Percentiles rank a stretch among this genome's conserved stretches.
These are phyloP conservation scores for Colletotrichum euphorbiae DNA, from an alignment of 2,329 filamentous ascomycete species.

Conservation along the genomic window DNA sequence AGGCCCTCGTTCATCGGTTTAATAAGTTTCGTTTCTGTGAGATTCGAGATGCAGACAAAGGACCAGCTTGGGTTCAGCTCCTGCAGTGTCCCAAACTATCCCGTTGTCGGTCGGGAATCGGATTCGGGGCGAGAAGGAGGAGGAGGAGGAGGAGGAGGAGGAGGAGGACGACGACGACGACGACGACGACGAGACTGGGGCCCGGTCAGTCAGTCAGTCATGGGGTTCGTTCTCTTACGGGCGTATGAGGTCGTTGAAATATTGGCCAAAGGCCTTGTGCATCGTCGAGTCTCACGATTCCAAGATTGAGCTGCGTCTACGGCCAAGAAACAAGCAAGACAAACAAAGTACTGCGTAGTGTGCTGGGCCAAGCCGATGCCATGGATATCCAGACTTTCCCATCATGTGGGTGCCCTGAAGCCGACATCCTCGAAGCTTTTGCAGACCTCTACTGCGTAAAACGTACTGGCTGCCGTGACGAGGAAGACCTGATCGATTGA, in stretches of 20 bases:
- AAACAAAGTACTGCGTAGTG: not conserved
- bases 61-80: constrained; percentile 21
- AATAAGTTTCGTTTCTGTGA: not conserved
- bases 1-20: not conserved
- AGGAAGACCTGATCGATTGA: not conserved
- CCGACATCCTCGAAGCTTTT: constrained; percentile 1
- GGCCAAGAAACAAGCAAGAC: not conserved
- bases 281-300: constrained; percentile 18
- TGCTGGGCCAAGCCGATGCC: not conserved
- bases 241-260: constrained; percentile 20
- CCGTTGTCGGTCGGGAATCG: not conserved
- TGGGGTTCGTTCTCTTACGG: constrained; percentile 17
- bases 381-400: not conserved
- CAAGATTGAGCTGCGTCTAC: not conserved
- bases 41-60: constrained; percentile 4
- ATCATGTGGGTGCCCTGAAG: not conserved
- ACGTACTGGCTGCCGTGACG: not conserved
- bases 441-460: too few species aligned
- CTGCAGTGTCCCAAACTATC: constrained; percentile 4
- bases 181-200: too few species aligned
- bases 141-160: not conserved
- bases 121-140: too few species aligned
- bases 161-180: too few species aligned
- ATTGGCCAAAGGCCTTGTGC: not conserved
- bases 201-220: not conserved